phyloP scores from a whole-genome alignment of 495 filamentous ascomycete genomes.

The Tuber calosporum region DNA sequence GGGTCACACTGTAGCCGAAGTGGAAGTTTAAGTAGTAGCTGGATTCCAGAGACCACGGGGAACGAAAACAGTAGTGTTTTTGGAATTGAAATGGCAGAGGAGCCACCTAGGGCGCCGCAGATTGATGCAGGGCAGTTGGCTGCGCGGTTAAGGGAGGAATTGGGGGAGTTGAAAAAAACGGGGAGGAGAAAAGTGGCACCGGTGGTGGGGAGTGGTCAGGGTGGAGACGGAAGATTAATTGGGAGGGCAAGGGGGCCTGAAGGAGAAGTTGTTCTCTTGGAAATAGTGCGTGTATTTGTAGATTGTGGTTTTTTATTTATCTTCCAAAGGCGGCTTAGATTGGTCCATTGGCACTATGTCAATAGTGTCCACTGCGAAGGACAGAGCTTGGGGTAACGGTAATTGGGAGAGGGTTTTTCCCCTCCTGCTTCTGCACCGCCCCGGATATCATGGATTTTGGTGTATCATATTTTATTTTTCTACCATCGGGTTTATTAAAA shows the following conservation, averaged over 20 bases:
- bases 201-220: slow-evolving; percentile 9
- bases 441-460: not conserved
- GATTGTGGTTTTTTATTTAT: not conserved
- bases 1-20: not conserved
- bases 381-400: not conserved
- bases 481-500: not conserved
- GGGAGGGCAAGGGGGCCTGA: not conserved
- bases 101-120: slow-evolving; percentile 4
- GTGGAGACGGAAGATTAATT: not conserved
- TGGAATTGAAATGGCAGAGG: slow-evolving; percentile 2
- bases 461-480: not conserved
- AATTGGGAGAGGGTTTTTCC: not conserved
- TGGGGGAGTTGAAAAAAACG: slow-evolving; percentile 10
- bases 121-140: slow-evolving; percentile 17
- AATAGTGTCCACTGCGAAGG: not conserved
- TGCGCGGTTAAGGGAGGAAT: slow-evolving; percentile 7
- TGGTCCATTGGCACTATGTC: not conserved
- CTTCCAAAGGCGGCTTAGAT: not conserved
- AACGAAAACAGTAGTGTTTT: slow-evolving; percentile 9
- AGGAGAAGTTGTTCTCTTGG: slow-evolving; percentile 12
- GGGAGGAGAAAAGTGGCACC: slow-evolving; percentile 3
- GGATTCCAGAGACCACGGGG: slow-evolving; percentile 10
- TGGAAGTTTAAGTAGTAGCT: slow-evolving; percentile 7
- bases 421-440: too few species aligned
- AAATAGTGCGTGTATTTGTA: not conserved